These are phyloP conservation scores for Candida broadrunensis DNA, from an alignment of 805 yeast genomes.

Conservation along the genomic window DNA sequence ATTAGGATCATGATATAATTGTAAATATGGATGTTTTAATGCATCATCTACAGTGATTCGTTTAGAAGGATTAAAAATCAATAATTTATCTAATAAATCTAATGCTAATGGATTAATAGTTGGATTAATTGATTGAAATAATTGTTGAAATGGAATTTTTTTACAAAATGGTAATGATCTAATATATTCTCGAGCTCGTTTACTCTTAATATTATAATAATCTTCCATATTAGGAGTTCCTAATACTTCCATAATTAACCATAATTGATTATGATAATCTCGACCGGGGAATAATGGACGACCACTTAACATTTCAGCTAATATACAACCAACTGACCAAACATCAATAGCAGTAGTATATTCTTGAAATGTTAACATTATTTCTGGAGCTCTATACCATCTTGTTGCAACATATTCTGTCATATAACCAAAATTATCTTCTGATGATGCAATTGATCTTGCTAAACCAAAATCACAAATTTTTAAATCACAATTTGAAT, in stretches of 20 bases:
- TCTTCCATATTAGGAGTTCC: constrained; percentile 88
- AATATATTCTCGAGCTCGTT: constrained; percentile 86
- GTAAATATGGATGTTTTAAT: constrained; percentile 79
- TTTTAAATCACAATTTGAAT: constrained; percentile 91
- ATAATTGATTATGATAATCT: constrained; percentile 88
- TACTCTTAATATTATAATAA: constrained; percentile 68
- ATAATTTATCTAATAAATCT: constrained; percentile 63
- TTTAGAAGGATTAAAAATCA: constrained; percentile 68
- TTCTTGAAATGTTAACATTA: constrained; percentile 90
- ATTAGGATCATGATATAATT: constrained; percentile 88
- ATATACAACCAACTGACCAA: constrained; percentile 95
- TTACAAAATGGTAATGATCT: constrained; percentile 71
- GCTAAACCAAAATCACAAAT: constrained; percentile 95
- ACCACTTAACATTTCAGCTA: constrained; percentile 86
- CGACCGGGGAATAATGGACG: constrained; percentile 90
- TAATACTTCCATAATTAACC: constrained; percentile 76
- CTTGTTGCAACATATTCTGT: constrained; percentile 97
- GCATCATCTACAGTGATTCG: constrained; percentile 77
- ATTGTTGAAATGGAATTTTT: constrained; percentile 52
- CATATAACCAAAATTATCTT: constrained; percentile 76
- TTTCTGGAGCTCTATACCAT: constrained; percentile 98
- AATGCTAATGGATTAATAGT: constrained; percentile 39
- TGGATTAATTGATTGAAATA: constrained; percentile 36
- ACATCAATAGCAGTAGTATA: constrained; percentile 94
- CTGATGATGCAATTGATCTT: constrained; percentile 56